Evolutionary conservation across 1,139 yeast genomes (phyloP).

Genomic region (Sugiyamaella neomexicana): DNA sequence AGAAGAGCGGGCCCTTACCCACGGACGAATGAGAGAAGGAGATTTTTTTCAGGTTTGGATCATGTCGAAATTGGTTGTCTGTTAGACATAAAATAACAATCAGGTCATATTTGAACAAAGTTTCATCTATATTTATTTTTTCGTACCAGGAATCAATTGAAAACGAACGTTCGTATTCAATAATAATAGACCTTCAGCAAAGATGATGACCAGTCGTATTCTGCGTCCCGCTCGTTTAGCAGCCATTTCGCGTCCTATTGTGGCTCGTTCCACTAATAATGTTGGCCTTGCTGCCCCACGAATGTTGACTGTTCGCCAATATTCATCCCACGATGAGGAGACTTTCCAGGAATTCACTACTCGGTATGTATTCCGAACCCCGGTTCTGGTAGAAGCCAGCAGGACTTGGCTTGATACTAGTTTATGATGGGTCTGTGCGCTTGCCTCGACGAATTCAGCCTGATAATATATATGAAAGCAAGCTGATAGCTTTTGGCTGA

Average conservation of each 20-base stretch:
- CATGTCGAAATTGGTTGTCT: conserved; percentile 10
- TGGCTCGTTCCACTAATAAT: conserved; percentile 24
- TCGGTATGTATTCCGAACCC: conserved; percentile 32
- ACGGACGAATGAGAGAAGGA: conserved; percentile 15
- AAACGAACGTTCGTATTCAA: background rate
- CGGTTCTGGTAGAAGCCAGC: background rate
- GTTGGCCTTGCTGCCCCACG: conserved; percentile 30
- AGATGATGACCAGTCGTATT: conserved; percentile 13
- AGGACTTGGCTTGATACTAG: too few relatives aligned
- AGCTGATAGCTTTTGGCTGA: too few relatives aligned
- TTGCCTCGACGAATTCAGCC: too few relatives aligned
- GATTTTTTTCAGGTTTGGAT: conserved; percentile 12
- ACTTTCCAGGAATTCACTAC: conserved; percentile 93
- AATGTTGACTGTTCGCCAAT: conserved; percentile 53
- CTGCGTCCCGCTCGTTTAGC: conserved; percentile 18
- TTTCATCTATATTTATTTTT: conserved; percentile 7
- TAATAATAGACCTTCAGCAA: background rate
- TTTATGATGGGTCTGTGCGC: too few relatives aligned
- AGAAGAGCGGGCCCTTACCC: conserved; percentile 9
- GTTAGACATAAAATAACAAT: conserved; percentile 10
- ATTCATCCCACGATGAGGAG: conserved; percentile 81
- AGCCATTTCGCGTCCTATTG: conserved; percentile 23
- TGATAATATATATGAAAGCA: too few relatives aligned
- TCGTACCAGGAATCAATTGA: background rate
- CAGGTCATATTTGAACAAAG: conserved; percentile 14